Percentiles rank a stretch among this genome's conserved stretches.
phyloP scores from a whole-genome alignment of 495 filamentous ascomycete species.

The Clohesyomyces aquaticus region DNA sequence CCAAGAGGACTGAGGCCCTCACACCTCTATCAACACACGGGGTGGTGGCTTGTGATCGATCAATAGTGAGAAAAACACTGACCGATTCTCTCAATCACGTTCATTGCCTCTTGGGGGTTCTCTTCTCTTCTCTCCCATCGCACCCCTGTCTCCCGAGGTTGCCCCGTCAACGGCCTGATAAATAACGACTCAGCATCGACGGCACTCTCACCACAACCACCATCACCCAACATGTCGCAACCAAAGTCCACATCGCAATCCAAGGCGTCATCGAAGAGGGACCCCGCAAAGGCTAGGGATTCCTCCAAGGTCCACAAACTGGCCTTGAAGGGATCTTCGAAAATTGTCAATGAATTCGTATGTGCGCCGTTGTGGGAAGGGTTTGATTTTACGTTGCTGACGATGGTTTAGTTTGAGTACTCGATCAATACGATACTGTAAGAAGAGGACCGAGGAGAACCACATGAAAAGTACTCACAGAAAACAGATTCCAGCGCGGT shows the following conservation, averaged over 20 bases:
- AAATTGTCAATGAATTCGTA: conserved; percentile 93
- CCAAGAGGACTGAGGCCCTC: neutral
- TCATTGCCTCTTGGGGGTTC: neutral
- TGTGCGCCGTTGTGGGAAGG: conserved; percentile 42
- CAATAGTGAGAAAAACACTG: neutral
- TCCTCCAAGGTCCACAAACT: conserved; percentile 82
- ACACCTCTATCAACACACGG: neutral
- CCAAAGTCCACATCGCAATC: conserved; percentile 33
- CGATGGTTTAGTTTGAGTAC: conserved; percentile 66
- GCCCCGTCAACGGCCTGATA: conserved; percentile 33
- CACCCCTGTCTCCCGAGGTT: conserved; percentile 14
- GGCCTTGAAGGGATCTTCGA: conserved; percentile 65
- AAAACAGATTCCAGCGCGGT: conserved; percentile 80
- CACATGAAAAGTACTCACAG: conserved; percentile 17
- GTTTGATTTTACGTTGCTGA: neutral
- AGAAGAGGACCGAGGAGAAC: conserved; percentile 27
- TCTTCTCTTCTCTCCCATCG: neutral
- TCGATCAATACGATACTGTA: conserved; percentile 93
- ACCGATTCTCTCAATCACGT: neutral
- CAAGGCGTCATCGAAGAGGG: conserved; percentile 59
- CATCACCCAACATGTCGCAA: conserved; percentile 36
- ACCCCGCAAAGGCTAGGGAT: conserved; percentile 60
- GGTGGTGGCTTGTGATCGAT: no score
- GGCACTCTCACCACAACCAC: neutral
- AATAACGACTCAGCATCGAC: conserved; percentile 15